These are phyloP conservation scores for Irpex lacteus DNA, from an alignment of 1,284 basidiomycete genomes.

Conservation along the genomic window DNA sequence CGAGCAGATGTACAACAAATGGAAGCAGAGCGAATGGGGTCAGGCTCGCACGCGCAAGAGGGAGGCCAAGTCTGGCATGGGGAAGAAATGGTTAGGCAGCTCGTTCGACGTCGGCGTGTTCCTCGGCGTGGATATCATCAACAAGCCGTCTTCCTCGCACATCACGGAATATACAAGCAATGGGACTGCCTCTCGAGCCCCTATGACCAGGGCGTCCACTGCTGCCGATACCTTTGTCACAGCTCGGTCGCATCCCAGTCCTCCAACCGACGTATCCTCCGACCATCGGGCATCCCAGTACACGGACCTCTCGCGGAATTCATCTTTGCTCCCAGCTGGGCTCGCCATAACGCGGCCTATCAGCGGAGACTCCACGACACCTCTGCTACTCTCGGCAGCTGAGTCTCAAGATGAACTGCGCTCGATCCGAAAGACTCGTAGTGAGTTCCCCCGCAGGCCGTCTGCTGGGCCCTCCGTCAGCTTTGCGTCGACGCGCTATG, in stretches of 20 bases:
- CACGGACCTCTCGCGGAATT: conserved; percentile 2
- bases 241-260: conserved; percentile 26
- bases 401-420: neutral
- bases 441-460: neutral
- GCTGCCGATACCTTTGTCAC: conserved; percentile 35
- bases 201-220: conserved; percentile 12
- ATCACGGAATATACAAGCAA: conserved; percentile 3
- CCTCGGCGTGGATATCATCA: conserved; percentile 54
- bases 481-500: neutral
- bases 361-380: conserved; percentile 16
- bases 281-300: neutral
- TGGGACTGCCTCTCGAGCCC: neutral
- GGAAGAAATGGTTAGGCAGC: conserved; percentile 60
- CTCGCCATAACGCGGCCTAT: neutral
- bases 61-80: conserved; percentile 21
- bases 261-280: neutral
- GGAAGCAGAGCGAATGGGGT: conserved; percentile 68
- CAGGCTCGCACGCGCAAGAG: conserved; percentile 40
- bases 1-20: conserved; percentile 57
- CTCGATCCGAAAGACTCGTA: conserved; percentile 1
- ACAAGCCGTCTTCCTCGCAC: conserved; percentile 20
- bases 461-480: neutral
- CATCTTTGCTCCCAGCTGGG: neutral
- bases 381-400: conserved; percentile 15
- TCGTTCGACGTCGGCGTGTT: conserved; percentile 75